Percentiles rank a stretch among this genome's conserved stretches.
phyloP scores from a whole-genome alignment of 2,329 filamentous ascomycete genomes.

The Zasmidium citrigriseum region DNA sequence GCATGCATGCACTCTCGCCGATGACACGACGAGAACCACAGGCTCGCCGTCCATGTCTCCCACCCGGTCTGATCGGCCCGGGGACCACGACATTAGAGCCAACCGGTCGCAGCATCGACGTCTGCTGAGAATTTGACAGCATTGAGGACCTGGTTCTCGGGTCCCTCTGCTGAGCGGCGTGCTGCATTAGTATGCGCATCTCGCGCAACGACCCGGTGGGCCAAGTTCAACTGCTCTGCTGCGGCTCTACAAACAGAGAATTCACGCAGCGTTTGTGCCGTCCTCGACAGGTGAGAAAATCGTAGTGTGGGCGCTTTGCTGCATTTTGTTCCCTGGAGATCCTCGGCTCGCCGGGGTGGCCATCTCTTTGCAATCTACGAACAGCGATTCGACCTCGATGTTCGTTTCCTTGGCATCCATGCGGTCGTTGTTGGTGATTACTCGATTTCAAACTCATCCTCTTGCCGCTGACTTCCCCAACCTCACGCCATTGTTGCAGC shows the following conservation, averaged over 20 bases:
- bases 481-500: too few relatives aligned
- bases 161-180: not conserved
- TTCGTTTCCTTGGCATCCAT: too few relatives aligned
- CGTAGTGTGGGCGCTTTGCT: not conserved
- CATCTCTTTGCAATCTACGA: not conserved
- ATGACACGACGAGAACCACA: not conserved
- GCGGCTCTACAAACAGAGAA: slow-evolving; percentile 19
- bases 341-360: slow-evolving; percentile 3
- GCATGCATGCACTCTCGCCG: not conserved
- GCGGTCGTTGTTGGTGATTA: too few relatives aligned
- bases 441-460: too few relatives aligned
- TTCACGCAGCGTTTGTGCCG: not conserved
- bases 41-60: not conserved
- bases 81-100: slow-evolving; percentile 14
- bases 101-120: slow-evolving; percentile 1
- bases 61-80: slow-evolving; percentile 15
- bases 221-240: slow-evolving; percentile 13
- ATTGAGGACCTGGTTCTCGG: slow-evolving; percentile 23
- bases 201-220: slow-evolving; percentile 10
- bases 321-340: not conserved
- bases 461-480: too few relatives aligned
- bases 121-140: not conserved
- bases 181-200: slow-evolving; percentile 6
- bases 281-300: not conserved
- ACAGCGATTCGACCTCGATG: slow-evolving; percentile 1